phyloP scores from a whole-genome alignment of 345 rosid species.

The Corchorus capsularis region DNA sequence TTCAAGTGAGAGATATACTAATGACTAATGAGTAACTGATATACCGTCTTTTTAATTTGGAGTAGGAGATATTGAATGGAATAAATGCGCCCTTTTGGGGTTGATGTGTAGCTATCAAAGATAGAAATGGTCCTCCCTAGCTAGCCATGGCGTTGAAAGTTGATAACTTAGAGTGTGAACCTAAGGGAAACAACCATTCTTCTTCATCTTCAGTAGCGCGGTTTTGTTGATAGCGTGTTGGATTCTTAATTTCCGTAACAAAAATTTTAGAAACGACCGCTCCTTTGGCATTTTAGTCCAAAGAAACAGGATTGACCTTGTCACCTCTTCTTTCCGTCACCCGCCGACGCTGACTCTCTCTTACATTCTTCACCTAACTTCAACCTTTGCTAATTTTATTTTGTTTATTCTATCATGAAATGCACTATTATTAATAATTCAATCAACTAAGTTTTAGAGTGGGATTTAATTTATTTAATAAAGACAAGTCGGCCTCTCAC shows the following conservation, averaged over 20 bases:
- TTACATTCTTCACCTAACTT: conserved; percentile 27
- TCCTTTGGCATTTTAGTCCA: conserved; percentile 11
- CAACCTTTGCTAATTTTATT: background rate
- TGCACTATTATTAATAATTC: background rate
- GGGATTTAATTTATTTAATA: background rate
- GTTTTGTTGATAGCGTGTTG: background rate
- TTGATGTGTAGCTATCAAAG: conserved; percentile 6
- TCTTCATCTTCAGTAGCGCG: background rate
- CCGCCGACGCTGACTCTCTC: conserved; percentile 22
- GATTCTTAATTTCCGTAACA: no score
- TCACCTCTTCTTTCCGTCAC: conserved; percentile 17
- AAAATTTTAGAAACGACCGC: no score
- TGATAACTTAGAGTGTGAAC: background rate
- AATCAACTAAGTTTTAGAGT: background rate
- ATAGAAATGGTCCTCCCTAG: conserved; percentile 20
- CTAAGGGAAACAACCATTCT: conserved; percentile 15
- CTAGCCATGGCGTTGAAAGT: background rate
- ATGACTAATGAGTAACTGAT: background rate
- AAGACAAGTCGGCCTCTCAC: conserved; percentile 18
- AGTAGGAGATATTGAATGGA: background rate
- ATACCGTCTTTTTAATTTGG: conserved; percentile 13
- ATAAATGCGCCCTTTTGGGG: conserved; percentile 9
- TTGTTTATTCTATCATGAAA: background rate
- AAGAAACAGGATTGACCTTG: conserved; percentile 29
- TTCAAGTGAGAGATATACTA: background rate